Conservation (phyloP, 31 red algal genomes). For the Endocladia muricata region DNA sequence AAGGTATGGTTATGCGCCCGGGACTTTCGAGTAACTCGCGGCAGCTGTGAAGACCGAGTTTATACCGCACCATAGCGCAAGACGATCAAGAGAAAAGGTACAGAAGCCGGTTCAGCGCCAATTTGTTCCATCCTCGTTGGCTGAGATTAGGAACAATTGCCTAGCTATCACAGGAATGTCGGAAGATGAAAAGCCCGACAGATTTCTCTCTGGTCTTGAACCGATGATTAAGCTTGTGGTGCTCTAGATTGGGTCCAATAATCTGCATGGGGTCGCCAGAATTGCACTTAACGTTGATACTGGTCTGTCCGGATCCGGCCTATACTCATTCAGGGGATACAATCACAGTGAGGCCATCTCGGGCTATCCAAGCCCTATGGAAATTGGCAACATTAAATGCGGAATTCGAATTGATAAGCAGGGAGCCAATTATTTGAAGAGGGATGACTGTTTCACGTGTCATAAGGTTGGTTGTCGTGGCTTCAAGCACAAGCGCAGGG, state of each 20-base stretch:
- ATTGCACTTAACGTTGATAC: slow-evolving; percentile 27
- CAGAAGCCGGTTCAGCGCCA: neutral
- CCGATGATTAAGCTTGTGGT: slow-evolving; percentile 24
- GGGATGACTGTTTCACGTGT: slow-evolving; percentile 46
- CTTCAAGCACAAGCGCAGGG: neutral
- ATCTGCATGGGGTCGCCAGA: slow-evolving; percentile 8
- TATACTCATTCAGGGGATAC: neutral
- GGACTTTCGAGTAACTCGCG: slow-evolving; percentile 1
- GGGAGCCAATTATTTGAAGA: slow-evolving; percentile 11
- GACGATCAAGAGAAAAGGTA: slow-evolving; percentile 12
- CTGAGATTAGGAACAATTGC: slow-evolving; percentile 28
- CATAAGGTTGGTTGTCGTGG: slow-evolving; percentile 33
- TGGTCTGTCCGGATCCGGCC: neutral
- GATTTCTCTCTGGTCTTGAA: slow-evolving; percentile 22
- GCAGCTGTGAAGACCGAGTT: slow-evolving; percentile 1
- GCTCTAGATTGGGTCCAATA: neutral
- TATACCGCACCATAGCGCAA: slow-evolving; percentile 13
- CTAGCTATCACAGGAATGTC: slow-evolving; percentile 21
- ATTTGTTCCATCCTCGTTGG: slow-evolving; percentile 14
- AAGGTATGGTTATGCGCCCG: neutral
- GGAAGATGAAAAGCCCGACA: slow-evolving; percentile 31
- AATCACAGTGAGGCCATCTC: neutral
- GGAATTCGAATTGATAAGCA: too few species aligned
- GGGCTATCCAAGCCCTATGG: slow-evolving; percentile 2
- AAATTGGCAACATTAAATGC: slow-evolving; percentile 38